These are phyloP conservation scores for Polygonum maritimum DNA, from an alignment of 148 eudicot genomes.

Conservation along the genomic window DNA sequence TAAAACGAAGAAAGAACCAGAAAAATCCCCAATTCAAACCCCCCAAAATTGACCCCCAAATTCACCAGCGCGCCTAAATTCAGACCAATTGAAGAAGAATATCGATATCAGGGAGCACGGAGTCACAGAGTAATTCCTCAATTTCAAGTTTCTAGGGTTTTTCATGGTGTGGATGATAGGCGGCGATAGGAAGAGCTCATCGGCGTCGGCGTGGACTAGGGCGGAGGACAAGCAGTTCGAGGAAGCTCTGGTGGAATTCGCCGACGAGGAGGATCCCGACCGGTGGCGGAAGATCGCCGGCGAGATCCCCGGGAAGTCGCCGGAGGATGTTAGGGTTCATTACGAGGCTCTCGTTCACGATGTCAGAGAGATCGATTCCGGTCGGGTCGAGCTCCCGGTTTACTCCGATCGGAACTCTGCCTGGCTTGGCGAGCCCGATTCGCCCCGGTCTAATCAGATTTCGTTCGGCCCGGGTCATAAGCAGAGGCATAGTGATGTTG, in stretches of 20 bases:
- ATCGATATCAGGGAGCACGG: neutral
- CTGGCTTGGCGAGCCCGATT: neutral
- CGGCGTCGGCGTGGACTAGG: neutral
- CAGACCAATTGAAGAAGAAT: neutral
- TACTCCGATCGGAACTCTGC: constrained; percentile 22
- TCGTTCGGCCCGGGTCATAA: constrained; percentile 20
- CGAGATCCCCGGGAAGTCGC: constrained; percentile 26
- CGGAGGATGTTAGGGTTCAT: constrained; percentile 21
- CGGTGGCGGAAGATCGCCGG: constrained; percentile 33
- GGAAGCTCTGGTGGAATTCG: constrained; percentile 14
- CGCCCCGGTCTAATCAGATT: constrained; percentile 22
- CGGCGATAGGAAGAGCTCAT: neutral
- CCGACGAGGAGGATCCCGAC: constrained; percentile 10
- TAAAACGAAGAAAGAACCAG: neutral
- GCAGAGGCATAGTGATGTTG: constrained; percentile 19
- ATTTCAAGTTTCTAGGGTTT: neutral
- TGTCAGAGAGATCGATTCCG: constrained; percentile 31
- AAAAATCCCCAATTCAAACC: neutral
- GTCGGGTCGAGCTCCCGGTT: constrained; percentile 29
- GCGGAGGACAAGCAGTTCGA: constrained; percentile 16
- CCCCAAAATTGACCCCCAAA: neutral
- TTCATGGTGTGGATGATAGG: constrained; percentile 4
- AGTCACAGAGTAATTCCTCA: neutral
- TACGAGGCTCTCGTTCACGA: constrained; percentile 29
- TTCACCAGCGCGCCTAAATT: neutral